Evolutionary conservation across 805 yeast genomes (phyloP), one percentile per base, ranked within the genome.

Genomic region (Metschnikowia santaceciliae): DNA sequence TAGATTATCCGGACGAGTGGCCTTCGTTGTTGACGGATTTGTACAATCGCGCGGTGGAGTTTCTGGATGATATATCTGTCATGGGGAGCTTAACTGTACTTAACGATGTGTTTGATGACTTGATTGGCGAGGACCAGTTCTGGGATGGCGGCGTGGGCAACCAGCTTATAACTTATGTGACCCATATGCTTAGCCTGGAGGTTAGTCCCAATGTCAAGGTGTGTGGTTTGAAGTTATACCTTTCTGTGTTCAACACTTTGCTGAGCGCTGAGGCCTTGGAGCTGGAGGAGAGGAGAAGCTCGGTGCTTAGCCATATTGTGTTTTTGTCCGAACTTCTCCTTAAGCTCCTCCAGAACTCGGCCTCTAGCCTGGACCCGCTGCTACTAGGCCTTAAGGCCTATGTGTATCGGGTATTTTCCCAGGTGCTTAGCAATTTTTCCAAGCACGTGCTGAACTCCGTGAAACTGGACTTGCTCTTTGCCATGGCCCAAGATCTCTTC

Each of bases 1-100:
- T 84, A 1, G 99, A 92, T 62, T 92, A 81, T 61, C 99, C 99
- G 0, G 98, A 94, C 62, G 96, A 90, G 63, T 92, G 98, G 98
- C 96, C 97, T 0, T 77, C 75, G 20, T 70, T 91, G 43, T 63
- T 88, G 50, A 61, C 67, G 33, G 65, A 65, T 6, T 61, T 89
- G 19, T 83, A 82, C 59, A 61, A 61, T 1, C 64, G 66, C 26
- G 72, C 79, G 34, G 59, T 65, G 8, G 61, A 71, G 8, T 61
- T 64, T 33, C 50, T 53, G 4, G 60, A 71, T 47, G 55, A 60
- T n/a, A 59, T 50, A 39, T 66, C 70, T 22, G 61, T 80, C 32
- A 58, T 81, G 32, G 88, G 88, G 15, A 81, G 85, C 0, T 62
- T 86, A 52, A 63, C 78, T 3, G 81, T 86, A 3, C 69, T 89